A percentile compares a stretch with the other conserved stretches of the same genome.
phyloP scores from a whole-genome alignment of 2,329 filamentous ascomycete species.

The Ceratocystis harringtonii region DNA sequence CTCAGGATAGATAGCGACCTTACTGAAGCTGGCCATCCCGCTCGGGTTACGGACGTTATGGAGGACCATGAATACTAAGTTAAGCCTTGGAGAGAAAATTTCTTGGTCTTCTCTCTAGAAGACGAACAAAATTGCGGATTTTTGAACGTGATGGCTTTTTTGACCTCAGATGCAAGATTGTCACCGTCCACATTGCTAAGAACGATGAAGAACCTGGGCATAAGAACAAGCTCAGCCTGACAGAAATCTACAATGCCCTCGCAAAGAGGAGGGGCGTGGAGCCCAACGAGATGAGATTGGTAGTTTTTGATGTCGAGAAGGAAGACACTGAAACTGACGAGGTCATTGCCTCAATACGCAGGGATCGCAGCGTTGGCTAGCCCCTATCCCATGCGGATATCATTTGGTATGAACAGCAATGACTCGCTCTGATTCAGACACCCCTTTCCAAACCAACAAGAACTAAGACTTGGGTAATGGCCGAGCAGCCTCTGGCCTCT shows the following conservation, averaged over 20 bases:
- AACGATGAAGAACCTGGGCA: neutral
- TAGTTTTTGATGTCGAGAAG: neutral
- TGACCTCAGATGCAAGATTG: neutral
- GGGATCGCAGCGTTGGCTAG: neutral
- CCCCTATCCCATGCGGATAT: neutral
- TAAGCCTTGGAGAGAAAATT: too few species aligned
- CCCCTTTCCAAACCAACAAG: neutral
- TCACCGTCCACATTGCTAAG: neutral
- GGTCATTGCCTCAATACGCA: neutral
- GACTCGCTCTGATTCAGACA: too few species aligned
- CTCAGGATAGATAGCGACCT: too few species aligned
- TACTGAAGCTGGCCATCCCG: too few species aligned
- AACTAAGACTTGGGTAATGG: neutral
- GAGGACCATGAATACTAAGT: accelerated
- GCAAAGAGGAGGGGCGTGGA: neutral
- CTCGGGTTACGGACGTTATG: too few species aligned
- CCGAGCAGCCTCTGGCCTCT: slow-evolving; percentile 7
- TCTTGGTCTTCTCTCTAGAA: too few species aligned
- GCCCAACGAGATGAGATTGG: neutral
- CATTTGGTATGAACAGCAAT: neutral
- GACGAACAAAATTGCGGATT: neutral
- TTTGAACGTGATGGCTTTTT: neutral
- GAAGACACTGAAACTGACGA: neutral
- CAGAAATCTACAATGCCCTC: neutral
- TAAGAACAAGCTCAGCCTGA: neutral